phyloP scores from a whole-genome alignment of 1,284 basidiomycete genomes.

The Nidula niveotomentosa region DNA sequence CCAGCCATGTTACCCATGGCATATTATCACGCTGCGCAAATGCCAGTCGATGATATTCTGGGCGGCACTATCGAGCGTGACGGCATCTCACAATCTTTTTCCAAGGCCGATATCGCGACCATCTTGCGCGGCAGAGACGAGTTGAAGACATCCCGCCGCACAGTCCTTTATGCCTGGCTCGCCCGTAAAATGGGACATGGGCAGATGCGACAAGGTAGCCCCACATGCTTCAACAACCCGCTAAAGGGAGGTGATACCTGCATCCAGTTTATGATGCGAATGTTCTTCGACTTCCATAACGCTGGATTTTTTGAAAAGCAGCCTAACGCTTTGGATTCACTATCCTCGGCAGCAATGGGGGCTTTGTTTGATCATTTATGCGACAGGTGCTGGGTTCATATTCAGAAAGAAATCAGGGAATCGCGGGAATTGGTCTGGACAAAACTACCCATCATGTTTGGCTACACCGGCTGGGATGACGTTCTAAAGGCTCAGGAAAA shows the following conservation, averaged over 20 bases:
- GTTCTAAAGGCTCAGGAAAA: background rate
- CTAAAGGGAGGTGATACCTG: slow-evolving; percentile 9
- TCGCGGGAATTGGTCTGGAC: slow-evolving; percentile 6
- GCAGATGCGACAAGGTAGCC: slow-evolving; percentile 3
- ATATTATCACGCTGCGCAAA: slow-evolving; percentile 20
- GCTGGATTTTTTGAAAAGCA: slow-evolving; percentile 12
- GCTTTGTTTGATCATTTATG: slow-evolving; percentile 10
- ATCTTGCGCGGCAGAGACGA: slow-evolving; percentile 14
- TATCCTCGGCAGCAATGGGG: background rate
- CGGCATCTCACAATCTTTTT: slow-evolving; percentile 5
- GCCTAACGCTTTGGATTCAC: slow-evolving; percentile 7
- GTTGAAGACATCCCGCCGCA: slow-evolving; percentile 13
- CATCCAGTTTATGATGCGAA: slow-evolving; percentile 6
- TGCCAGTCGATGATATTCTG: slow-evolving; percentile 14
- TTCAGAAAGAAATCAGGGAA: slow-evolving; percentile 3
- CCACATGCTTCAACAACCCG: no score
- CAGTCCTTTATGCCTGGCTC: slow-evolving; percentile 11
- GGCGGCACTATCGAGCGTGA: slow-evolving; percentile 12
- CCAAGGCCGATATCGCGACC: slow-evolving; percentile 4
- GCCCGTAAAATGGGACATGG: slow-evolving; percentile 6
- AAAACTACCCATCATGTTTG: background rate
- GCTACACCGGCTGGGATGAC: background rate
- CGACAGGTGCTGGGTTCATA: slow-evolving; percentile 6
- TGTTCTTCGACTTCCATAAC: slow-evolving; percentile 7
- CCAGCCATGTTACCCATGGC: slow-evolving; percentile 15